phyloP scores from a whole-genome alignment of 768 basidiomycete genomes.

The Pleurotus citrinopileatus region DNA sequence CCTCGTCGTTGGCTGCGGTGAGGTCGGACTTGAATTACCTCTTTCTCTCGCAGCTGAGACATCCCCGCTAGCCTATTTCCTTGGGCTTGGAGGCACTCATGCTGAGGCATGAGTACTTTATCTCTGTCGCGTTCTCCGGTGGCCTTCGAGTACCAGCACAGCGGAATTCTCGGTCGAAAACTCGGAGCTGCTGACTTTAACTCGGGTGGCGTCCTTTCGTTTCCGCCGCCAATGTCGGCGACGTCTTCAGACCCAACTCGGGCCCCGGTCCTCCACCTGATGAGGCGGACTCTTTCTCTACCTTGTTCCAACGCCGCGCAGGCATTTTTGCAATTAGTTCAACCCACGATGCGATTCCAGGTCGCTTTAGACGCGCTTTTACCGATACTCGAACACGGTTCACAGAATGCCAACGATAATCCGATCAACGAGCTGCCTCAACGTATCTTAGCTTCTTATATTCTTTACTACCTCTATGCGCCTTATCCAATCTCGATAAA shows the following conservation, averaged over 20 bases:
- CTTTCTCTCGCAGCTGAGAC: too few relatives aligned
- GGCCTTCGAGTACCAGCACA: background rate
- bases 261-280: conserved; percentile 65
- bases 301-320: conserved; percentile 78
- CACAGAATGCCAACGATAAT: conserved; percentile 43
- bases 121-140: background rate
- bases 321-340: conserved; percentile 73
- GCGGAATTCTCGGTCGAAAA: background rate
- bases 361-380: conserved; percentile 80
- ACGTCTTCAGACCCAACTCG: conserved; percentile 27
- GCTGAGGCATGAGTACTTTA: conserved; percentile 8
- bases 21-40: background rate
- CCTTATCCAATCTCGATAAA: conserved; percentile 79
- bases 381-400: conserved; percentile 58
- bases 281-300: conserved; percentile 61
- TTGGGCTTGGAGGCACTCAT: conserved; percentile 1
- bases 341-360: conserved; percentile 76
- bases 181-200: background rate
- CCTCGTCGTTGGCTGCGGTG: background rate
- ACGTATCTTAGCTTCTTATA: conserved; percentile 75
- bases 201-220: background rate
- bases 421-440: conserved; percentile 51
- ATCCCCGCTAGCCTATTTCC: background rate
- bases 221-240: background rate
- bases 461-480: conserved; percentile 77